phyloP scores from a whole-genome alignment of 2,329 filamentous ascomycete genomes.

The Neurospora crassa region DNA sequence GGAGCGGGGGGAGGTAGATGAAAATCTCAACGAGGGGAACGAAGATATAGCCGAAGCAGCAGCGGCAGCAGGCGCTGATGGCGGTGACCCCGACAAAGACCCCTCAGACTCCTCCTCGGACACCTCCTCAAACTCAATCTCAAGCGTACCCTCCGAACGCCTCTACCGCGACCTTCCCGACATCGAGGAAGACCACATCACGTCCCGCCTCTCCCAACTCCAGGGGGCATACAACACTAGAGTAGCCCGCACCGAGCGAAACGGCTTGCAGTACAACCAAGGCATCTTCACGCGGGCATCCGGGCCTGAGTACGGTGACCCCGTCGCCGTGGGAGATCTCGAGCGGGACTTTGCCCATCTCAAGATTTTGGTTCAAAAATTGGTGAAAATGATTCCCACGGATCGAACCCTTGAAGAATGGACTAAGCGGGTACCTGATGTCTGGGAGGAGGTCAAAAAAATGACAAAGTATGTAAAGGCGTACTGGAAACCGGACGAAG shows the following conservation, averaged over 20 bases:
- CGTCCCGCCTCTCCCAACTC: not conserved
- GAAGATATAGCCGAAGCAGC: too few relatives aligned
- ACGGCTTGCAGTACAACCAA: not conserved
- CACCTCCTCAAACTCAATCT: not conserved
- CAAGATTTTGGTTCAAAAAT: not conserved
- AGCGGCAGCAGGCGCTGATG: not conserved
- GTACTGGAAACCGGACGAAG: not conserved
- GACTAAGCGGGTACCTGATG: not conserved
- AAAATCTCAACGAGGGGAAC: too few relatives aligned
- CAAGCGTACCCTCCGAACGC: not conserved
- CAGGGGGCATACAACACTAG: not conserved
- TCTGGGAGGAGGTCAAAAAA: not conserved
- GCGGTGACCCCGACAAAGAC: not conserved
- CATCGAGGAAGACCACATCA: not conserved
- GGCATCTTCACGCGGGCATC: not conserved
- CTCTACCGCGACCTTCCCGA: conserved; percentile 1
- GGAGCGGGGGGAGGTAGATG: too few relatives aligned
- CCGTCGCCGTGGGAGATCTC: not conserved
- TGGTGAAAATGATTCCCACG: not conserved
- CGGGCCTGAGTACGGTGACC: not conserved
- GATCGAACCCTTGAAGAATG: not conserved
- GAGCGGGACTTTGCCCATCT: not conserved
- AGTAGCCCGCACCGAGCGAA: too few relatives aligned
- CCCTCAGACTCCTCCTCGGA: not conserved
- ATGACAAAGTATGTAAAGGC: not conserved